These are phyloP conservation scores for Phytophthora ramorum DNA, from an alignment of 352 stramenopile genomes.

Conservation along the genomic window DNA sequence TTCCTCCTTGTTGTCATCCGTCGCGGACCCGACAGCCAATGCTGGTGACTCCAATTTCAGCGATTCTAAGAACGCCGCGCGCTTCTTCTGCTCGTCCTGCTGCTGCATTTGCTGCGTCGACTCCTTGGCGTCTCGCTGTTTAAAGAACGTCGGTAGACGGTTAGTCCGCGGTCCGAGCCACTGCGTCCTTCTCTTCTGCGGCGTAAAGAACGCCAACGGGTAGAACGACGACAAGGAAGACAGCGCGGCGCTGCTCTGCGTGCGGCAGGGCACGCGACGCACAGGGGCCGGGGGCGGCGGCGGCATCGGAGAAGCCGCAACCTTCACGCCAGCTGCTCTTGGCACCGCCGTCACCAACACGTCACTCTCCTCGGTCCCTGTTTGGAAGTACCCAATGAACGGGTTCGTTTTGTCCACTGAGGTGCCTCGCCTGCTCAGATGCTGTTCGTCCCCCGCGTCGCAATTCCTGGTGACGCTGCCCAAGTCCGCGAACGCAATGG, in stretches of 20 bases:
- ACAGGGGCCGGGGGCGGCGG: conserved; percentile 22
- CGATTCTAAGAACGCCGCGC: conserved; percentile 24
- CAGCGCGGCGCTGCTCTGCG: conserved; percentile 45
- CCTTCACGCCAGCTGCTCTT: conserved; percentile 3
- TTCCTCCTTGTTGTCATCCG: conserved; percentile 19
- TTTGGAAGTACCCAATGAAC: conserved; percentile 90
- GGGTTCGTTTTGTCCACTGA: conserved; percentile 88
- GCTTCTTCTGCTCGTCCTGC: conserved; percentile 34
- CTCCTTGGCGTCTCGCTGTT: conserved; percentile 31
- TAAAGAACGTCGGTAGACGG: conserved; percentile 50
- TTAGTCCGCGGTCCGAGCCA: conserved; percentile 54
- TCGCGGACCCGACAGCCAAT: conserved; percentile 15
- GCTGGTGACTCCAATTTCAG: conserved; percentile 31
- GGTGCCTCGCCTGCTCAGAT: conserved; percentile 50
- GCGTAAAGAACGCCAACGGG: conserved; percentile 42
- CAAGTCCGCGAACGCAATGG: conserved; percentile 38
- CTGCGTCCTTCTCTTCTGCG: conserved; percentile 54
- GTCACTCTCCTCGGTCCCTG: conserved; percentile 38
- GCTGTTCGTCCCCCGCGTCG: conserved; percentile 29
- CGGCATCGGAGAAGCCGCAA: conserved; percentile 13
- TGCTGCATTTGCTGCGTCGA: conserved; percentile 29
- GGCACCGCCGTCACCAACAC: not conserved
- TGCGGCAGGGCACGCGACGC: conserved; percentile 34
- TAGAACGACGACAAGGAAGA: conserved; percentile 50
- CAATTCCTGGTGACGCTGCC: conserved; percentile 11